Evolutionary conservation across 148 eudicot species (phyloP), one percentile per base, ranked within the genome.

Genomic region (Camellia lanceoleosa): DNA sequence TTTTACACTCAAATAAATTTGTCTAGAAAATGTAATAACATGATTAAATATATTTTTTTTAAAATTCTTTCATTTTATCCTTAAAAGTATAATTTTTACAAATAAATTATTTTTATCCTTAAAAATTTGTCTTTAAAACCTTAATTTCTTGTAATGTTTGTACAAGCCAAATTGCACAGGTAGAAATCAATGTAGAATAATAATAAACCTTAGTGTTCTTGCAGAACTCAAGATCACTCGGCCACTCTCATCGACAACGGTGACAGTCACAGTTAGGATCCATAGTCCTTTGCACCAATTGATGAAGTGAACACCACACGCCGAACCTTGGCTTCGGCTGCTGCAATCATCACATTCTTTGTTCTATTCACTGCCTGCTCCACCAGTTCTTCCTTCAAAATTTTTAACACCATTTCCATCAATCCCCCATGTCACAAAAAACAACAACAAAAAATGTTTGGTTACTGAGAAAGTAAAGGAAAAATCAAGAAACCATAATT

Each of bases 191-290:
- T 13, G 7, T 77, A 30, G 0, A 47, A 47, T 7, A 12, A 30
- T 61, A 44, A 12, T 23, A 23, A 23, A 80, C 98, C 98, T 92
- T 92, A 59, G 98, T 94, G 86, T 80, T 88, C 78, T 91, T 92
- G 94, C 98, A 94, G 83, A 93, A 95, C 20, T 95, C 94, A 73
- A 93, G 98, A 77, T 95, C 97, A 85, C 98, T 95, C 98, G 93
- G 82, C 97, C 93, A 78, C 80, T 87, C 61, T 93, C 98, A 23
- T 95, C 97, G 0, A 95, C 96, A 14, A 92, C 90, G n/a, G 80
- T 76, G 5, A 90, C 94, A 54, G 93, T 84, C 81, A 46, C 98
- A 80, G 55, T 89, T 89, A 1, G 98, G 97, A 82, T 93, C 94
- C 98, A 95, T 95, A 82, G 94, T 88, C 18, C 93, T n/a, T n/a